phyloP scores from a whole-genome alignment of 331 rosid genomes.

The Erythrophleum ivorense region DNA sequence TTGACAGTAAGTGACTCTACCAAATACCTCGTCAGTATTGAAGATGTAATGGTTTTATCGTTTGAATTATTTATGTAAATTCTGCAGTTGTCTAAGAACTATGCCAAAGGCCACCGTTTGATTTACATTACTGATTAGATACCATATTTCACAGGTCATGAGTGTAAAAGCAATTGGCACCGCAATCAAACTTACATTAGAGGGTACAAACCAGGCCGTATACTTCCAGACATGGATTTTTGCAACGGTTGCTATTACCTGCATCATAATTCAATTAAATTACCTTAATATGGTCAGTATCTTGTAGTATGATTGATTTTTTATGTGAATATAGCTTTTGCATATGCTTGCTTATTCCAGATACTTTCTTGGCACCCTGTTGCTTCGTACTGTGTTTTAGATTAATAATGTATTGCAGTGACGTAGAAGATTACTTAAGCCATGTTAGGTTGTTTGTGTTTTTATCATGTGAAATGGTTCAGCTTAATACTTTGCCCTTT shows the following conservation, averaged over 20 bases:
- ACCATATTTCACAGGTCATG: conserved; percentile 70
- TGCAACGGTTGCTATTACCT: conserved; percentile 74
- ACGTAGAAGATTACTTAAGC: neutral
- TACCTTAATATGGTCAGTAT: conserved; percentile 79
- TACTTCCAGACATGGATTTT: conserved; percentile 89
- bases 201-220: conserved; percentile 74
- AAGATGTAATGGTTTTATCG: conserved; percentile 6
- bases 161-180: conserved; percentile 92
- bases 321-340: neutral
- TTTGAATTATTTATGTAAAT: conserved; percentile 19
- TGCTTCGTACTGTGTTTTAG: conserved; percentile 16
- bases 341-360: conserved; percentile 10
- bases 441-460: conserved; percentile 10
- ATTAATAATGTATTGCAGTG: neutral
- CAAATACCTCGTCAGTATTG: conserved; percentile 17
- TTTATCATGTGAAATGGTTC: conserved; percentile 5
- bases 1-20: conserved; percentile 67
- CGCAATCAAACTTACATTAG: conserved; percentile 84
- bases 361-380: conserved; percentile 22
- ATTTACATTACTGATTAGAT: conserved; percentile 26
- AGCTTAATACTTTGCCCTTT: neutral
- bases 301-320: neutral
- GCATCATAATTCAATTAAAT: conserved; percentile 79
- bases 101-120: neutral
- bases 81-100: conserved; percentile 5